These are phyloP conservation scores for Tricholoma hemisulphureum DNA, from an alignment of 768 basidiomycete genomes.

Conservation along the genomic window DNA sequence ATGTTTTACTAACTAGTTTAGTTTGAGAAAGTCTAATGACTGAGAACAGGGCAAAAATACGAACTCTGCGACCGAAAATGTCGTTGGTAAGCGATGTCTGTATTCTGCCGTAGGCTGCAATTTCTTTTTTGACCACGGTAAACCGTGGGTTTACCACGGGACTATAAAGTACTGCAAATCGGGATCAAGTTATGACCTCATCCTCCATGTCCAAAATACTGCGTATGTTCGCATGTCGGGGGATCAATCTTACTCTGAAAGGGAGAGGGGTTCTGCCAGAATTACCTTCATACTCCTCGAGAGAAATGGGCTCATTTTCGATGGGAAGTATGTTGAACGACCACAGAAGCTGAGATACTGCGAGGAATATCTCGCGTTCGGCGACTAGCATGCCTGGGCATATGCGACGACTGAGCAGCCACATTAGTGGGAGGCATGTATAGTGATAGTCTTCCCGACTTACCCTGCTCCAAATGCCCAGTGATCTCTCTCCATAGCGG, in stretches of 20 bases:
- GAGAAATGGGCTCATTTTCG: conserved; percentile 41
- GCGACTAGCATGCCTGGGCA: conserved; percentile 47
- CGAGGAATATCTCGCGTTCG: conserved; percentile 44
- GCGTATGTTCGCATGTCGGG: conserved; percentile 28
- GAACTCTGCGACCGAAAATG: no score
- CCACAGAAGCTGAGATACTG: conserved; percentile 47
- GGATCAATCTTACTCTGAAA: conserved; percentile 32
- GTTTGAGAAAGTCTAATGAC: no score
- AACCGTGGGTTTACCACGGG: no score
- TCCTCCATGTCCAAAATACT: conserved; percentile 10
- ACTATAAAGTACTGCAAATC: no score
- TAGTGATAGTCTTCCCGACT: conserved; percentile 5
- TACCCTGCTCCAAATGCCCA: conserved; percentile 52
- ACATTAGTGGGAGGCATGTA: not conserved
- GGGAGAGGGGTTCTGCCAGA: conserved; percentile 45
- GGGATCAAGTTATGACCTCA: not conserved
- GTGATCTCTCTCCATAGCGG: conserved; percentile 44
- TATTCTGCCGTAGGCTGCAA: no score
- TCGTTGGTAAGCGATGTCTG: no score
- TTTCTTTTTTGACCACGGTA: no score
- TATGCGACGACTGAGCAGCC: conserved; percentile 30
- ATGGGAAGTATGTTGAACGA: conserved; percentile 39
- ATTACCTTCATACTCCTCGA: conserved; percentile 45
- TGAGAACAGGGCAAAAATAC: no score
- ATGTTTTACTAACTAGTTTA: no score